Conservation (phyloP, 306 rosid genomes). For the Fragaria nilgerrensis region DNA sequence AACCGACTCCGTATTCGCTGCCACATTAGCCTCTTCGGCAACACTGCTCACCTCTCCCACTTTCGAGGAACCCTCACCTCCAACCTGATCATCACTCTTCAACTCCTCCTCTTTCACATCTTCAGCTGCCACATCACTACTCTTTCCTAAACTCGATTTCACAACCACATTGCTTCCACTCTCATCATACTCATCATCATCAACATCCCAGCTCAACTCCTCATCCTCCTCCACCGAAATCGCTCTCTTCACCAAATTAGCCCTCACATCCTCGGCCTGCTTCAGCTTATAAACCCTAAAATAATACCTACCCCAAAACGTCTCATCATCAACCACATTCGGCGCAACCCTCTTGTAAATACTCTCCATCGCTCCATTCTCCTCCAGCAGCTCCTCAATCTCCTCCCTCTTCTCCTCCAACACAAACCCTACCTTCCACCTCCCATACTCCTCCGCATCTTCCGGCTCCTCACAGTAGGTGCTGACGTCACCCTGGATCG, state of each 20-base stretch:
- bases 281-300: slow-evolving; percentile 61
- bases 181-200: slow-evolving; percentile 50
- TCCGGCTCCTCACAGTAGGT: slow-evolving; percentile 70
- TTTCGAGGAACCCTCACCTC: slow-evolving; percentile 14
- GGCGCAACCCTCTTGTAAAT: slow-evolving; percentile 62
- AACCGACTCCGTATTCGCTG: slow-evolving; percentile 22
- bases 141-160: slow-evolving; percentile 19
- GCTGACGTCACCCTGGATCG: slow-evolving; percentile 55
- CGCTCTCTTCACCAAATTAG: slow-evolving; percentile 62
- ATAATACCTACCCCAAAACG: slow-evolving; percentile 76
- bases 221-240: slow-evolving; percentile 66
- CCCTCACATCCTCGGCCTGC: slow-evolving; percentile 66
- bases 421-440: slow-evolving; percentile 57
- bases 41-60: neutral
- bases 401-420: slow-evolving; percentile 53
- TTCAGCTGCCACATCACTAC: slow-evolving; percentile 35
- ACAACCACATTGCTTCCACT: slow-evolving; percentile 24
- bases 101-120: slow-evolving; percentile 13
- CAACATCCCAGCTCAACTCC: slow-evolving; percentile 92
- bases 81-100: neutral
- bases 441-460: slow-evolving; percentile 54
- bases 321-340: slow-evolving; percentile 43
- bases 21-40: slow-evolving; percentile 21
- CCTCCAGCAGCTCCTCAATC: slow-evolving; percentile 49
- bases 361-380: slow-evolving; percentile 52